A percentile compares a stretch with the other conserved stretches of the same genome.
These are phyloP conservation scores for Daedalea quercina DNA, from an alignment of 768 basidiomycete genomes.

Conservation along the genomic window DNA sequence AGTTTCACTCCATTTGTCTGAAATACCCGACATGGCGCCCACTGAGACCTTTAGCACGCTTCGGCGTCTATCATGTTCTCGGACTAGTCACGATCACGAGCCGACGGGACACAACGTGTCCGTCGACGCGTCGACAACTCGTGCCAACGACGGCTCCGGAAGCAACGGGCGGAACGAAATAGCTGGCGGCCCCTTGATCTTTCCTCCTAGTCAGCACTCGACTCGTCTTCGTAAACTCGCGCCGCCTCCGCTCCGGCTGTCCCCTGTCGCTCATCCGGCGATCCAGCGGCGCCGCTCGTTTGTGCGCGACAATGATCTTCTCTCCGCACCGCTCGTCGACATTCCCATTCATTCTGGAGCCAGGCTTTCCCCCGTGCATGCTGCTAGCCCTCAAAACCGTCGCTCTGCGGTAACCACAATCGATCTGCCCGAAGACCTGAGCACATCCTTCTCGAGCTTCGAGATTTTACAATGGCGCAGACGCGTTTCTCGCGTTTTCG, in stretches of 20 bases:
- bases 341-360: background rate
- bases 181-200: background rate
- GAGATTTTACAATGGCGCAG: constrained; percentile 7
- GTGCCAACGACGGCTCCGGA: constrained; percentile 3
- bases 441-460: constrained; percentile 1
- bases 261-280: background rate
- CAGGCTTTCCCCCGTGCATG: constrained; percentile 1
- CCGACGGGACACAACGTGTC: constrained; percentile 4
- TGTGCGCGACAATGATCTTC: background rate
- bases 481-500: background rate
- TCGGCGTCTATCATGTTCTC: constrained; percentile 2
- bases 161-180: constrained; percentile 6
- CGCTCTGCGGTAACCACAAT: constrained; percentile 6
- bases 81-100: constrained; percentile 5
- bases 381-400: background rate
- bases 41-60: constrained; percentile 2
- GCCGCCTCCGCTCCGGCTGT: constrained; percentile 14
- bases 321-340: constrained; percentile 1
- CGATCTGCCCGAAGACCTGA: constrained; percentile 1
- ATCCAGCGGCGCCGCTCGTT: background rate
- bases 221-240: constrained; percentile 13
- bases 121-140: constrained; percentile 4
- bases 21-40: background rate
- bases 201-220: constrained; percentile 11
- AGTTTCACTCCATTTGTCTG: background rate